Conservation (phyloP, 495 filamentous ascomycete species). For the Penicillium dipodomyicola region DNA sequence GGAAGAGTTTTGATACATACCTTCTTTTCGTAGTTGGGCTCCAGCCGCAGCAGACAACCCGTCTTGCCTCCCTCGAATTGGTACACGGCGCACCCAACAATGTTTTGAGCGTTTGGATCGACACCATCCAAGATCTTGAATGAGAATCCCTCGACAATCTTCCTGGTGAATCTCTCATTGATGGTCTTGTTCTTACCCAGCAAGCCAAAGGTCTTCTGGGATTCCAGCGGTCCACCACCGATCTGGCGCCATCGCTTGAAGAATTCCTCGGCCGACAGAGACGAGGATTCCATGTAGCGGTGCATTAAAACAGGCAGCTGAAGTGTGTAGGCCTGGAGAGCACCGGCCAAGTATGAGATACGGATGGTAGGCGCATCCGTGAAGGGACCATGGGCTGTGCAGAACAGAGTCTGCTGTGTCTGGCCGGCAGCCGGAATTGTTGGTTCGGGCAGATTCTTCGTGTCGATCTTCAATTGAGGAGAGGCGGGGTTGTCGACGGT, state of each 20-base stretch:
- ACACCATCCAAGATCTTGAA: conserved; percentile 85
- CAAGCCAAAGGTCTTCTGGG: conserved; percentile 78
- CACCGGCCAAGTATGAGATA: conserved; percentile 89
- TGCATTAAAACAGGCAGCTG: conserved; percentile 86
- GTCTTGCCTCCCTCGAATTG: conserved; percentile 83
- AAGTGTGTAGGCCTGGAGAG: conserved; percentile 87
- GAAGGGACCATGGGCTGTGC: conserved; percentile 81
- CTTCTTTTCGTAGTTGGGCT: conserved; percentile 90
- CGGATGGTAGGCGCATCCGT: conserved; percentile 83
- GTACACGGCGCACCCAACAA: conserved; percentile 91
- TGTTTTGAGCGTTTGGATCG: conserved; percentile 87
- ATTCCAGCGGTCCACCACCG: conserved; percentile 79
- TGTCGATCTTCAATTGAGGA: conserved; percentile 72
- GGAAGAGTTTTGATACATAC: conserved; percentile 44
- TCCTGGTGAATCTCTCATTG: conserved; percentile 56
- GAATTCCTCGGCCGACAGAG: conserved; percentile 83
- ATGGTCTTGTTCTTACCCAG: conserved; percentile 50
- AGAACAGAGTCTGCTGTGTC: conserved; percentile 91
- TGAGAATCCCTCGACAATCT: conserved; percentile 72
- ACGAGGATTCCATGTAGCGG: conserved; percentile 93
- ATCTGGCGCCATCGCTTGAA: conserved; percentile 99
- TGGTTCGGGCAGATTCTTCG: conserved; percentile 84
- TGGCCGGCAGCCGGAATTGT: conserved; percentile 71
- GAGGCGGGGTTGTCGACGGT: conserved; percentile 80
- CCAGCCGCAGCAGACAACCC: conserved; percentile 87